A percentile compares a stretch with the other conserved stretches of the same genome.
Evolutionary conservation across 2,329 filamentous ascomycete genomes (phyloP).

Genomic region (Erysiphe pulchra): DNA sequence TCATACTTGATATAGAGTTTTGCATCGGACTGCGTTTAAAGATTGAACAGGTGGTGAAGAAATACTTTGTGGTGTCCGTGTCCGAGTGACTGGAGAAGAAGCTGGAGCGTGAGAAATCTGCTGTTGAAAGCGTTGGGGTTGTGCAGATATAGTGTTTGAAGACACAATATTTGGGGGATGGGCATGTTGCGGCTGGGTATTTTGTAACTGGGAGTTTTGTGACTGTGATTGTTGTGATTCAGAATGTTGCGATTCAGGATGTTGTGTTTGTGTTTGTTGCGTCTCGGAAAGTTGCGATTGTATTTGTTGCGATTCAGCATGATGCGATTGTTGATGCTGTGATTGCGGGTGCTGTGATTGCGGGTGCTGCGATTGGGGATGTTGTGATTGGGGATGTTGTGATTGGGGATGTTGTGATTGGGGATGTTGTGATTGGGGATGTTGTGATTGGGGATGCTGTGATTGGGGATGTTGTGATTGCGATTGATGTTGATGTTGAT

Average conservation of each 20-base stretch:
- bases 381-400: conserved; percentile 11
- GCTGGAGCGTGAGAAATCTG: conserved; percentile 33
- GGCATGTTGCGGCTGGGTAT: conserved; percentile 18
- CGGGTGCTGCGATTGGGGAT: conserved; percentile 14
- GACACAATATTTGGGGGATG: conserved; percentile 20
- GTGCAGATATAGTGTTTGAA: conserved; percentile 15
- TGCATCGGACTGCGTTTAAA: conserved; percentile 29
- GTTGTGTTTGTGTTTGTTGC: conserved; percentile 4
- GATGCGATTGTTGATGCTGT: conserved; percentile 3
- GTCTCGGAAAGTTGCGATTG: conserved; percentile 2
- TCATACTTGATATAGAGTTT: conserved; percentile 39
- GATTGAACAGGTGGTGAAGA: conserved; percentile 37
- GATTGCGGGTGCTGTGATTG: conserved; percentile 16
- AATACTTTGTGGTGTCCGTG: conserved; percentile 36
- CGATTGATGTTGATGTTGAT: conserved; percentile 10
- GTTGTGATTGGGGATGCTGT: conserved; percentile 1
- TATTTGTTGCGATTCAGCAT: conserved; percentile 2
- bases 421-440: conserved; percentile 1
- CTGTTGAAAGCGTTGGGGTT: conserved; percentile 17
- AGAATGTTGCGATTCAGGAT: conserved; percentile 5
- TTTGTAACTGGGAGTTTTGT: conserved; percentile 12
- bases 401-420: not conserved
- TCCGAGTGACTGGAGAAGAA: conserved; percentile 39
- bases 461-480: conserved; percentile 1
- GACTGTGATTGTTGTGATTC: conserved; percentile 14